phyloP scores from a whole-genome alignment of 768 basidiomycete genomes.

The Tulasnella sp. region DNA sequence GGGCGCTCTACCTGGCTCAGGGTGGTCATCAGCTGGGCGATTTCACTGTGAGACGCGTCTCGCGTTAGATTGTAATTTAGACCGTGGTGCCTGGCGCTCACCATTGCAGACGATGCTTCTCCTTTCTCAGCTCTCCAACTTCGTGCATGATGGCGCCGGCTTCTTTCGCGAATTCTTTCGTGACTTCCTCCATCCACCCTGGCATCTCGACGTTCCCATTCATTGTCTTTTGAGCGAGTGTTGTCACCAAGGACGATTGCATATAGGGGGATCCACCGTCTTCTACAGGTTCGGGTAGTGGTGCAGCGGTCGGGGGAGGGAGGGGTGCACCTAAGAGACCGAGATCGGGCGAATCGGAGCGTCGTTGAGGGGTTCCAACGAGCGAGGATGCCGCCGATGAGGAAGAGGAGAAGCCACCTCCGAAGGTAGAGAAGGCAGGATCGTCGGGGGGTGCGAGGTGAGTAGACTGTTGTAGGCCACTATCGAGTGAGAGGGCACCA shows the following conservation, averaged over 20 bases:
- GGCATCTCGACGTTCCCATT: neutral
- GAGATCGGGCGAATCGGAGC: constrained; percentile 3
- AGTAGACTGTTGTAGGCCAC: neutral
- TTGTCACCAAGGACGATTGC: too few species aligned
- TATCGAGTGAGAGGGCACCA: neutral
- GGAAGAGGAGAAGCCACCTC: too few species aligned
- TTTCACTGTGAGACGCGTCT: neutral
- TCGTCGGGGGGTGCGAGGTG: neutral
- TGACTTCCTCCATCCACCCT: neutral
- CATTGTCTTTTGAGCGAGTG: neutral
- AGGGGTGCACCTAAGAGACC: neutral
- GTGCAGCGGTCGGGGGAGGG: neutral
- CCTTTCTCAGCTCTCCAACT: neutral
- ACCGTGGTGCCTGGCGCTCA: neutral
- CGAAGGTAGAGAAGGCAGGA: neutral
- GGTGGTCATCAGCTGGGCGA: neutral
- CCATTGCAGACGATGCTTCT: neutral
- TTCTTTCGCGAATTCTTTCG: neutral
- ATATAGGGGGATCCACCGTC: neutral
- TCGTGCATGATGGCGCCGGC: constrained; percentile 2
- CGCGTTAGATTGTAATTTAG: neutral
- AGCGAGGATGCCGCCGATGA: neutral
- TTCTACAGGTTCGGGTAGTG: neutral
- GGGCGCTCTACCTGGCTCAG: neutral
- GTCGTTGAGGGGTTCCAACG: neutral